Percentiles rank a stretch among this genome's conserved stretches.
These are phyloP conservation scores for Cinnamomum micranthum DNA, from an alignment of 164 flowering plant species.

Conservation along the genomic window DNA sequence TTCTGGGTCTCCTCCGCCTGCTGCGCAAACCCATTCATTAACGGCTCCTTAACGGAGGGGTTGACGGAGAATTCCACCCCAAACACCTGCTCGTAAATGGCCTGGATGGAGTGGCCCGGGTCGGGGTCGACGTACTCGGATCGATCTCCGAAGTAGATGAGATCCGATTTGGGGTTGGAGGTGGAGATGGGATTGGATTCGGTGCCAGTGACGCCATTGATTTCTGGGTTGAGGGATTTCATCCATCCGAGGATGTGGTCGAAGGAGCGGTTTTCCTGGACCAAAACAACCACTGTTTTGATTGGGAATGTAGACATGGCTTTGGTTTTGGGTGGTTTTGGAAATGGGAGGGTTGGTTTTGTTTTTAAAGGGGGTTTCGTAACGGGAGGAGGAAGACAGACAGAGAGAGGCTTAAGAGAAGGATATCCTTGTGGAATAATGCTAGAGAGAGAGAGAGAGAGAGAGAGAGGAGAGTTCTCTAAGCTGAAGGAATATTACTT, in stretches of 20 bases:
- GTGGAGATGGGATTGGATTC: slow-evolving; percentile 64
- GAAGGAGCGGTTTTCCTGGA: slow-evolving; percentile 86
- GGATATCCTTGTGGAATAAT: neutral
- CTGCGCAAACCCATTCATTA: slow-evolving; percentile 76
- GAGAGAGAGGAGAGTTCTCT: neutral
- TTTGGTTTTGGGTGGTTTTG: neutral
- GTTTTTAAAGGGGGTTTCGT: slow-evolving; percentile 5
- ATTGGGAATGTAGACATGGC: slow-evolving; percentile 46
- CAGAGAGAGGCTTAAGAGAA: neutral
- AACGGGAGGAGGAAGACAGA: neutral
- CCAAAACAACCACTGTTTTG: slow-evolving; percentile 73
- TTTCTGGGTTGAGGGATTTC: slow-evolving; percentile 70
- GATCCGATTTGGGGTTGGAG: slow-evolving; percentile 36
- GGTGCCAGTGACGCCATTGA: slow-evolving; percentile 64
- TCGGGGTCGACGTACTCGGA: slow-evolving; percentile 57
- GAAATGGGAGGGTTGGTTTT: neutral
- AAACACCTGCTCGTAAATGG: slow-evolving; percentile 49
- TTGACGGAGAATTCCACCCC: slow-evolving; percentile 26
- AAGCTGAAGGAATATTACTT: neutral
- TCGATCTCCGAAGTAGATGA: slow-evolving; percentile 30
- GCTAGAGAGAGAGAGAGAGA: neutral
- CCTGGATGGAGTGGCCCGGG: slow-evolving; percentile 78
- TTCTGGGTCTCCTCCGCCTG: slow-evolving; percentile 43
- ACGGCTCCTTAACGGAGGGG: slow-evolving; percentile 16
- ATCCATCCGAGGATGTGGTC: slow-evolving; percentile 96